Evolutionary conservation across 139 green algal species (phyloP), one percentile per base, ranked within the genome.

Genomic region (Coelastrella sp.): DNA sequence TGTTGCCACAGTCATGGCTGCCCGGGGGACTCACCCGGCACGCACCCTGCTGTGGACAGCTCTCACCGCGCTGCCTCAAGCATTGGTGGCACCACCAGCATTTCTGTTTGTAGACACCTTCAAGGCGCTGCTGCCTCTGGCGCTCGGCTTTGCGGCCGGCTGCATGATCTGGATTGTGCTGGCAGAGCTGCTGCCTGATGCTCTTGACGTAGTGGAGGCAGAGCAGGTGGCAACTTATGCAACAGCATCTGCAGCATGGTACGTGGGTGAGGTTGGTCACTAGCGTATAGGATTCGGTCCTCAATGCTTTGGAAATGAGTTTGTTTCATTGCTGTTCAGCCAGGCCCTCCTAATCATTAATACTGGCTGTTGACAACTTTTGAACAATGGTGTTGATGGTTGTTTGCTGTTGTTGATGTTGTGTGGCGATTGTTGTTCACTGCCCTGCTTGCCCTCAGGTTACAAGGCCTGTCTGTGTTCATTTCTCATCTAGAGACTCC

Each of bases 151-250:
- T 91, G 97, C 97, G 0, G 97, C 97, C 2, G 97, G 97, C 34
- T 99, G 97, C 94, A 99, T 99, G 97, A 89, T 98, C 15, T 99
- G 96, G 96, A 98, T 99, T 45, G 96, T 98, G 51, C 96, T 98
- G 79, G 96, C 95, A 1, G 97, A 99, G 91, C 90, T 99, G 37
- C 89, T 99, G 50, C 97, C 97, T 1, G 97, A 99, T 50, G 94
- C 96, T 5, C 86, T 99, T 67, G 93, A 94, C 63, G 91, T 90
- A 25, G 35, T 87, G 13, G 74, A 88, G 68, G 37, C 78, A 17
- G 69, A 64, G n/a, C 77, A 92, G 32, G 94, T 98, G n/a, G 97
- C 96, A 9, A 98, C 94, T 2, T 92, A 91, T 4, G 94, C 94
- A 19, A 99, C 97, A 0, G 67, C 97, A 6, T 94, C 97, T 0